phyloP scores from a whole-genome alignment of 2,329 filamentous ascomycete genomes.

The Ophiostoma montium region DNA sequence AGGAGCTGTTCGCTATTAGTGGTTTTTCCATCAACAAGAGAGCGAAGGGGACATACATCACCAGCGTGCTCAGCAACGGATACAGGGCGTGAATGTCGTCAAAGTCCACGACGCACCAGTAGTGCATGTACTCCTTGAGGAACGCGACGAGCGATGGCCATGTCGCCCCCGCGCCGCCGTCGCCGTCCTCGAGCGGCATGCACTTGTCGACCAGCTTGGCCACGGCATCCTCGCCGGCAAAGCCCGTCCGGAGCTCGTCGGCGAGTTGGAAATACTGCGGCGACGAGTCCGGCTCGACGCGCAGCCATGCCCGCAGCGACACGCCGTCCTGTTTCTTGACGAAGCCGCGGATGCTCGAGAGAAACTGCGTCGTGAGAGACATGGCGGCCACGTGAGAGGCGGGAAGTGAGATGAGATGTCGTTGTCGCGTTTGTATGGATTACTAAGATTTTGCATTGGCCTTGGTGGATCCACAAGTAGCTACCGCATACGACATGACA shows the following conservation, averaged over 20 bases:
- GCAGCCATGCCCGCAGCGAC: conserved; percentile 54
- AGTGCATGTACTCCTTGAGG: conserved; percentile 66
- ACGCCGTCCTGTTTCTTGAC: conserved; percentile 34
- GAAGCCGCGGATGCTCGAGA: conserved; percentile 13
- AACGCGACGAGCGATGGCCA: conserved; percentile 72
- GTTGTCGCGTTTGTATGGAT: too few relatives aligned
- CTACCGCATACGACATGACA: too few relatives aligned
- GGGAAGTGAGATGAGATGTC: not conserved
- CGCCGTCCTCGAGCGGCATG: conserved; percentile 50
- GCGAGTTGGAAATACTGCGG: conserved; percentile 55
- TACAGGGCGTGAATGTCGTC: conserved; percentile 64
- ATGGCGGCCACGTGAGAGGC: conserved; percentile 2
- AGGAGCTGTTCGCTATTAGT: conserved; percentile 44
- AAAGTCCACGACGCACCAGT: conserved; percentile 67
- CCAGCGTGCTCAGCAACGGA: conserved; percentile 53
- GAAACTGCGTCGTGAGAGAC: conserved; percentile 14
- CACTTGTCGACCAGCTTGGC: conserved; percentile 48
- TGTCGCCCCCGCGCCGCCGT: conserved; percentile 46
- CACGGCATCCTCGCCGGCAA: conserved; percentile 36
- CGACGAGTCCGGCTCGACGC: conserved; percentile 58
- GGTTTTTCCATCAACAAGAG: not conserved
- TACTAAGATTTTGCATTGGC: too few relatives aligned
- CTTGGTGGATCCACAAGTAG: too few relatives aligned
- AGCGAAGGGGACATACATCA: conserved; percentile 1
- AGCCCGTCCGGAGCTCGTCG: conserved; percentile 48